A percentile compares a stretch with the other conserved stretches of the same genome.
Evolutionary conservation across 2,329 filamentous ascomycete genomes (phyloP).

Genomic region (Xylaria sp.): DNA sequence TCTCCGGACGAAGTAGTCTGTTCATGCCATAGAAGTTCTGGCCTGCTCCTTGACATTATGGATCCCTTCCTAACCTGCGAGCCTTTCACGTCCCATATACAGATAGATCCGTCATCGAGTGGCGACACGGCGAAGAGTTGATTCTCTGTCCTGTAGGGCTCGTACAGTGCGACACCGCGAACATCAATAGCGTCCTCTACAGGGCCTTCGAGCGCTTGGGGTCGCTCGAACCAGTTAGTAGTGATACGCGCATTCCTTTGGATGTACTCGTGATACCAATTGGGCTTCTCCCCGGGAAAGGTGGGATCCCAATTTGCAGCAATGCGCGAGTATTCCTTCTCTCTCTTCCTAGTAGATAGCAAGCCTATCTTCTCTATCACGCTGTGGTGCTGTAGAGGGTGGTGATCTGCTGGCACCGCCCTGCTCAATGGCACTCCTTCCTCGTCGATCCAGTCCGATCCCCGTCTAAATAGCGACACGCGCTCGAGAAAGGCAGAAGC

Average conservation of each 20-base stretch:
- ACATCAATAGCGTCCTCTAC: constrained; percentile 69
- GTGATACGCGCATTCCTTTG: constrained; percentile 80
- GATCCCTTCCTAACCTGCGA: constrained; percentile 66
- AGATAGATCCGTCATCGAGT: constrained; percentile 87
- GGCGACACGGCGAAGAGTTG: constrained; percentile 75
- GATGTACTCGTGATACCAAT: constrained; percentile 92
- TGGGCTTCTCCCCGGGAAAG: constrained; percentile 75
- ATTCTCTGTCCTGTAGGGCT: constrained; percentile 62
- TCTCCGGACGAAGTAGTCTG: constrained; percentile 38
- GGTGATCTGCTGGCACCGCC: constrained; percentile 40
- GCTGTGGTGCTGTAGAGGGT: constrained; percentile 47
- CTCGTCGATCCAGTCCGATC: constrained; percentile 53
- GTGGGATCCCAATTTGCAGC: constrained; percentile 86
- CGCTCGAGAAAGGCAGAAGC: constrained; percentile 72
- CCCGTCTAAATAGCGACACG: constrained; percentile 63
- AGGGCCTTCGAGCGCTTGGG: constrained; percentile 57
- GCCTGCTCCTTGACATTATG: constrained; percentile 72
- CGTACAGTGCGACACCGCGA: constrained; percentile 77
- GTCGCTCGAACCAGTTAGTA: constrained; percentile 80
- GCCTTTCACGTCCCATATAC: constrained; percentile 81
- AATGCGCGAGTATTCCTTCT: constrained; percentile 63
- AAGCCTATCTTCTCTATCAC: constrained; percentile 42
- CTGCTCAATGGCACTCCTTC: constrained; percentile 40
- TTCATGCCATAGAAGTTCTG: constrained; percentile 70
- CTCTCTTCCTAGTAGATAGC: constrained; percentile 44